Evolutionary conservation across 495 filamentous ascomycete genomes (phyloP).

Genomic region (Penicillium egyptiacum): DNA sequence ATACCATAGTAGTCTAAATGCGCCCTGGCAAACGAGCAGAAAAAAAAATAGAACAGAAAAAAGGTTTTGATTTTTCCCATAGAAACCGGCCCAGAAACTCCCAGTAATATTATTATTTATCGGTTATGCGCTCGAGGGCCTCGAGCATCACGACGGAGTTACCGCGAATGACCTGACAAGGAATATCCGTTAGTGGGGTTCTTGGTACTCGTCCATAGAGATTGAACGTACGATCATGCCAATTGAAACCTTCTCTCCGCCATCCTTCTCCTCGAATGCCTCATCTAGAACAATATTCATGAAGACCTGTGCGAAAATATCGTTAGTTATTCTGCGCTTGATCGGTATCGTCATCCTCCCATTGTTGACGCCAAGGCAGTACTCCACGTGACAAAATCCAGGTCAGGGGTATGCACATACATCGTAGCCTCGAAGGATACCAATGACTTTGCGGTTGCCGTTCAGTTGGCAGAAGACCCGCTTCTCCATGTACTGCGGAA

Average conservation of each 20-base stretch:
- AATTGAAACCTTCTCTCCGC: conserved; percentile 84
- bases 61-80: conserved; percentile 40
- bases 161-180: conserved; percentile 69
- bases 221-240: conserved; percentile 82
- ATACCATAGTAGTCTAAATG: conserved; percentile 8
- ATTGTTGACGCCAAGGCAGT: not conserved
- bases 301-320: conserved; percentile 68
- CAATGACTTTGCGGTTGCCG: conserved; percentile 95
- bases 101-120: conserved; percentile 47
- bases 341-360: not conserved
- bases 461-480: conserved; percentile 96
- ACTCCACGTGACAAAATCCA: too few species aligned
- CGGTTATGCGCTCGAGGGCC: conserved; percentile 62
- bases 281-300: conserved; percentile 98
- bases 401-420: conserved; percentile 50
- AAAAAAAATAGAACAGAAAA: conserved; percentile 27
- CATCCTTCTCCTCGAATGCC: conserved; percentile 91
- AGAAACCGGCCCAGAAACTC: conserved; percentile 45
- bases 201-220: not conserved
- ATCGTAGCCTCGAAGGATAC: conserved; percentile 92
- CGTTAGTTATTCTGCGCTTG: conserved; percentile 8
- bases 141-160: conserved; percentile 97
- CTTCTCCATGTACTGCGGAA: conserved; percentile 95
- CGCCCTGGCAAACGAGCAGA: conserved; percentile 6
- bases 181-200: conserved; percentile 8